These are phyloP conservation scores for Hypericum androsaemum DNA, from an alignment of 345 rosid genomes.

Conservation along the genomic window DNA sequence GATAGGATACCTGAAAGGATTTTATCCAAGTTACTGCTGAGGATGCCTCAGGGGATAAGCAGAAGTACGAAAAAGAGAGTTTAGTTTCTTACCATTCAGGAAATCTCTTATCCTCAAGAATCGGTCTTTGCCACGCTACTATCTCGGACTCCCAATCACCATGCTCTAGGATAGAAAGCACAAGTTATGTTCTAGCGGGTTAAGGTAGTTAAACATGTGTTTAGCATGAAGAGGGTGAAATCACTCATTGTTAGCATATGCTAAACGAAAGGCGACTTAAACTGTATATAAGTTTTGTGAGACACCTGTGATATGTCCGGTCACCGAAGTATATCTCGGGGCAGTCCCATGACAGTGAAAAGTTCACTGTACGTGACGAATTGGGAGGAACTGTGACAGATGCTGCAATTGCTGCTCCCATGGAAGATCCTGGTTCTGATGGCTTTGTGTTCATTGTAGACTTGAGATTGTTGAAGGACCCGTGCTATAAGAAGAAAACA, in stretches of 20 bases:
- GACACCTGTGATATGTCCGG: conserved; percentile 70
- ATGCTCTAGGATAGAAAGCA: conserved; percentile 44
- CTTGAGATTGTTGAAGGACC: conserved; percentile 52
- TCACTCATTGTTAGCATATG: no score
- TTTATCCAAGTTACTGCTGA: conserved; percentile 6
- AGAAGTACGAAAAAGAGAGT: no score
- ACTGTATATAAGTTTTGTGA: conserved; percentile 77
- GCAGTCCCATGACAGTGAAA: conserved; percentile 93
- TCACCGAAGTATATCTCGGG: conserved; percentile 71
- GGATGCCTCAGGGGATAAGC: neutral
- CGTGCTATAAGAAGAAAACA: conserved; percentile 36
- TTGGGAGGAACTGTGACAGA: conserved; percentile 50
- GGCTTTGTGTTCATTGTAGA: conserved; percentile 29
- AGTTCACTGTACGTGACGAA: conserved; percentile 44
- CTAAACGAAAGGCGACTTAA: no score
- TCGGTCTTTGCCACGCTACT: conserved; percentile 86
- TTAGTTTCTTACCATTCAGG: conserved; percentile 61
- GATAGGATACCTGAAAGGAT: conserved; percentile 59
- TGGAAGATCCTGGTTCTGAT: conserved; percentile 70
- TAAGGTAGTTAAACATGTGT: neutral
- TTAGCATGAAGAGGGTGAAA: neutral
- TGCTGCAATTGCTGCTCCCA: conserved; percentile 91
- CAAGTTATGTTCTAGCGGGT: no score
- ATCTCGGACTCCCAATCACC: conserved; percentile 68
- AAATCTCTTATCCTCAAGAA: conserved; percentile 82